Percentiles rank a stretch among this genome's conserved stretches.
These are phyloP conservation scores for Suhomyces maxii DNA, from an alignment of 1,139 yeast species.

Conservation along the genomic window DNA sequence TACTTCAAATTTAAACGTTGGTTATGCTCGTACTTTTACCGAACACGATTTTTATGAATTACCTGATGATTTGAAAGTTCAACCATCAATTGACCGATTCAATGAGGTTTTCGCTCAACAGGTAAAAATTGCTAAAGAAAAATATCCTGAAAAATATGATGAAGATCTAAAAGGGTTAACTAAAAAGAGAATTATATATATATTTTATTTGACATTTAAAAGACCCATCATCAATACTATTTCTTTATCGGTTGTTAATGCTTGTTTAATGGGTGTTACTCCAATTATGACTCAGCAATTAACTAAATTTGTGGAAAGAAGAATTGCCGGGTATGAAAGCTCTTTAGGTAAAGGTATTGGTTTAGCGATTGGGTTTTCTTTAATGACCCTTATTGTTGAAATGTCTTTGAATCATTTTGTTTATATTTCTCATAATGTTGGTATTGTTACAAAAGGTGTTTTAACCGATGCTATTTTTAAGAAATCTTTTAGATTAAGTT, in stretches of 20 bases:
- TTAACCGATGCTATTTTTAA: slow-evolving; percentile 20
- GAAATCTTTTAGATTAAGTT: slow-evolving; percentile 20
- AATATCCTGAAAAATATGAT: slow-evolving; percentile 18
- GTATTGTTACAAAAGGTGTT: slow-evolving; percentile 15
- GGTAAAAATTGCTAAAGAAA: neutral
- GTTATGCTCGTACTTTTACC: slow-evolving; percentile 66
- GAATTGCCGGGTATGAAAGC: slow-evolving; percentile 21
- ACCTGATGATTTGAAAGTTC: slow-evolving; percentile 53
- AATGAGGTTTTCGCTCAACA: neutral
- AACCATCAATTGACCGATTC: slow-evolving; percentile 17
- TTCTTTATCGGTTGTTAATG: slow-evolving; percentile 19
- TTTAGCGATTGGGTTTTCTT: slow-evolving; percentile 1
- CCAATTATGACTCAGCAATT: slow-evolving; percentile 41
- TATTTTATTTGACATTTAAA: slow-evolving; percentile 30
- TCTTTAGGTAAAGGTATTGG: slow-evolving; percentile 1
- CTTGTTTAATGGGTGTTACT: slow-evolving; percentile 19
- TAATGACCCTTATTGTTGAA: neutral
- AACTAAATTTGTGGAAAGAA: slow-evolving; percentile 39
- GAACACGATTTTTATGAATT: slow-evolving; percentile 62
- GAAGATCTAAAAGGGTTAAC: slow-evolving; percentile 16
- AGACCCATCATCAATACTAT: slow-evolving; percentile 23
- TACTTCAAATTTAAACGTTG: slow-evolving; percentile 55
- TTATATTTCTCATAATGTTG: neutral
- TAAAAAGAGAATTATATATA: slow-evolving; percentile 15
- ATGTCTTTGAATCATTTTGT: neutral